Base-by-base conservation (phyloP, 2,329 filamentous ascomycete species). In the Colletotrichum orchidophilum region DNA sequence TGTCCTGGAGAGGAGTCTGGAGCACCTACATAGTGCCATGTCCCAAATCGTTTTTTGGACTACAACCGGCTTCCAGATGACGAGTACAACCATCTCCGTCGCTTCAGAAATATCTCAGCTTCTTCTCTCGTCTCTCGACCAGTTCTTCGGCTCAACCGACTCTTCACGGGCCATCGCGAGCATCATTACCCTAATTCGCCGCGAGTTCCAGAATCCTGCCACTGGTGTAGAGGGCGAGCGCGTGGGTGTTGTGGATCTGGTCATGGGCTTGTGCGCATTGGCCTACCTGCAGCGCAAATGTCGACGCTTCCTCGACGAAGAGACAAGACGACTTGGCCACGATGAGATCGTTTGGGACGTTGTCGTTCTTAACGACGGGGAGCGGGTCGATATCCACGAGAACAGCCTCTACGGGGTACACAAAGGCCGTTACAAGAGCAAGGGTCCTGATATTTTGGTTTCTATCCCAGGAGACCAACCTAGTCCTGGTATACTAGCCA, bases 111-210 rank as follows among this genome's bases (percentile, higher is more conserved):
- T 88, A 6, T 89, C 89, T 0, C 88, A 90, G 70, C 80, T 91
- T 35, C 80, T 91, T 0, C 81, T 92, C 9, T 86, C 86, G 3
- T 87, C 87, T 0, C 81, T 93, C 26, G 90, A 93, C 76, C 87
- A 90, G 73, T 87, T 92, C 49, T 87, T 92, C 31, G 91, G 91
- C 15, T 91, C 89, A 2, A 92, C 91, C n/a, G 91, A 93, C 77
- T 91, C 90, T 2, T 92, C 90, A 2, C 83, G 90, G 50, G 90
- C 91, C 12, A 91, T 92, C 70, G 89, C 90, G 2, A 90, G 89
- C 77, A 92, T 93, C 75, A 86, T 92, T 73, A 88, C 88, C 1
- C 81, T 92, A 35, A 87, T 92, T 57, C 86, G 89, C 33, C 85
- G 89, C 68, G 91, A 92, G 77, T 91, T 92, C 70, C 86, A 87